Evolutionary conservation across 805 yeast genomes (phyloP), one percentile per base, ranked within the genome.

Genomic region (Sungouiella blattae): DNA sequence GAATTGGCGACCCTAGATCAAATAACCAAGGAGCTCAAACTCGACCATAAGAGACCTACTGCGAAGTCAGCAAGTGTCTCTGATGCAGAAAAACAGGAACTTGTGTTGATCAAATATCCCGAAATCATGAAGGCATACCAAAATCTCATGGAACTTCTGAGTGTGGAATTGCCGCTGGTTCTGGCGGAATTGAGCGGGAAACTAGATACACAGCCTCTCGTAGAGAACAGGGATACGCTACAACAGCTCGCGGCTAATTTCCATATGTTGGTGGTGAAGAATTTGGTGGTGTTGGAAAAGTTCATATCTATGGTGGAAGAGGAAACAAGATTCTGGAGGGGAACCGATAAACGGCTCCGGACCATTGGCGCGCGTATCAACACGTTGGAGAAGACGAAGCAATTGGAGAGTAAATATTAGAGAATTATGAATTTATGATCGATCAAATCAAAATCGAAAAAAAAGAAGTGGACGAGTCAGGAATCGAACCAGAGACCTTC

Each of bases 401-500:
- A 25, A 11, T 8, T 16, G 18, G 39, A 30, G 14, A 37, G 14
- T 22, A 32, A 24, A 18, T 41, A 41, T 11, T 41, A 22, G 37
- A 18, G 33, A 13, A 22, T 39, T 33, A 17, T 27, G 26, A n/a
- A n/a, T 7, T 24, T 24, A 24, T 24, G 13, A n/a, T 6, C 13
- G 13, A n/a, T 5, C 22, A 20, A 20, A 20, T 20, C 6, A 20
- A n/a, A 24, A 24, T 13, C 12, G 16, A 21, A 6, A 39, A 47
- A 53, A 63, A 61, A 58, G 39, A 43, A 60, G 40, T 76, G 82
- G 82, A 77, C 82, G 78, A 76, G 80, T 73, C 77, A 75, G 82
- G 82, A 77, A 70, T 77, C 78, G 83, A 76, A 75, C 81, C 81
- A 75, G 76, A 75, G 82, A 77, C 83, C 82, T 77, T 75, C 74